Evolutionary conservation across 2,329 filamentous ascomycete genomes (phyloP).

Genomic region (Trichothecium roseum): DNA sequence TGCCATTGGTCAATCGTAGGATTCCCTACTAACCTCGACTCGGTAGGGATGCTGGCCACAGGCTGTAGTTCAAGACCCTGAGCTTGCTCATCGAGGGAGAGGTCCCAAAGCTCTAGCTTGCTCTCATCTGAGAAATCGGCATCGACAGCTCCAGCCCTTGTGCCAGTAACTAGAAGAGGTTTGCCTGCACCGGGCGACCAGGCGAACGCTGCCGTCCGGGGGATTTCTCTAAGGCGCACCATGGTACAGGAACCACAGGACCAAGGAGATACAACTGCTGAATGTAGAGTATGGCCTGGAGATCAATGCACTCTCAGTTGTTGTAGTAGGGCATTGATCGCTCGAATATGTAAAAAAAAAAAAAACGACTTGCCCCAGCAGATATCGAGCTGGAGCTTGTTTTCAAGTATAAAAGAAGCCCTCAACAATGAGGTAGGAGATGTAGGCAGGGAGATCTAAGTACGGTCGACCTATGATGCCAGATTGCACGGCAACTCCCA

Average conservation of each 20-base stretch:
- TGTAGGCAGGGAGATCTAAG: conserved; percentile 4
- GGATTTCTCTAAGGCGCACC: conserved; percentile 94
- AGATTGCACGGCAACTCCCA: conserved; percentile 29
- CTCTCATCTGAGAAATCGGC: conserved; percentile 97
- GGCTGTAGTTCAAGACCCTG: conserved; percentile 78
- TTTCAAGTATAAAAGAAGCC: conserved; percentile 5
- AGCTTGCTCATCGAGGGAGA: conserved; percentile 67
- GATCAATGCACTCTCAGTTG: not conserved
- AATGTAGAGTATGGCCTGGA: not conserved
- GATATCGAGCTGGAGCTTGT: conserved; percentile 8
- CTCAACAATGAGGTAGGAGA: conserved; percentile 11
- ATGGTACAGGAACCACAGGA: conserved; percentile 39
- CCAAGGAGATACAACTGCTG: conserved; percentile 7
- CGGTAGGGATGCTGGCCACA: conserved; percentile 70
- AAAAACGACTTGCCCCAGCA: conserved; percentile 5
- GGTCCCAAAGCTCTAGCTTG: conserved; percentile 91
- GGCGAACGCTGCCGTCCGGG: conserved; percentile 91
- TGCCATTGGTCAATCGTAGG: conserved; percentile 6
- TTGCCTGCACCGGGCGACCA: conserved; percentile 78
- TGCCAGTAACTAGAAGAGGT: conserved; percentile 85
- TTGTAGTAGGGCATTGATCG: not conserved
- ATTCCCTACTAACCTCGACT: conserved; percentile 59
- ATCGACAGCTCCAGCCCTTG: conserved; percentile 87
- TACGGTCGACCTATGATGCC: conserved; percentile 26
- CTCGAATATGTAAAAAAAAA: conserved; percentile 1